Conservation (phyloP, 2,329 filamentous ascomycete genomes). For the Cladophialophora yegresii region DNA sequence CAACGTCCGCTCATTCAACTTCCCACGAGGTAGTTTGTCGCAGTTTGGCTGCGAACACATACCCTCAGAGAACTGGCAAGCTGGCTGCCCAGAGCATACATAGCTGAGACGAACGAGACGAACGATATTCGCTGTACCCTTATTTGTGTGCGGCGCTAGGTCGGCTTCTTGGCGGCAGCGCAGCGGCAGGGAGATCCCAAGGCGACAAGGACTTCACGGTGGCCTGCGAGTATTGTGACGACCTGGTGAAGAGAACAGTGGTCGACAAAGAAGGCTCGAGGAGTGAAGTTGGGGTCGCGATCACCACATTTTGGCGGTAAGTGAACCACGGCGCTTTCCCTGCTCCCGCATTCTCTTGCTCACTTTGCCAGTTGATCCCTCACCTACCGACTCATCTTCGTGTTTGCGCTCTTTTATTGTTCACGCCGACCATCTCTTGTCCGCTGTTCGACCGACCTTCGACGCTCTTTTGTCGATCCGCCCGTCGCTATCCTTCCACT, state of each 20-base stretch:
- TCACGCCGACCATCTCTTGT: not conserved
- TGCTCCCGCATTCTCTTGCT: not conserved
- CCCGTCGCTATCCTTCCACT: conserved; percentile 10
- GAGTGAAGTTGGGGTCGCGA: conserved; percentile 1
- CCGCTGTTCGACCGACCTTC: not conserved
- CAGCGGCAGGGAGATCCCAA: not conserved
- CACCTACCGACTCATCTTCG: not conserved
- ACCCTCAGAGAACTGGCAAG: not conserved
- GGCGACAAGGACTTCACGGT: not conserved
- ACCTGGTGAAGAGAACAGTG: conserved; percentile 4
- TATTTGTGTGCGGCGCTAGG: not conserved
- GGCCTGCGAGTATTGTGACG: not conserved
- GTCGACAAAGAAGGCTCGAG: not conserved
- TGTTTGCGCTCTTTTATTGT: not conserved
- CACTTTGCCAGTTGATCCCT: not conserved
- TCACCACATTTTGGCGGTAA: conserved; percentile 8
- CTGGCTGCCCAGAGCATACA: not conserved
- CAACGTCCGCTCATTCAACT: conserved; percentile 6
- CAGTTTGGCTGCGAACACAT: not conserved
- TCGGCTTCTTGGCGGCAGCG: conserved; percentile 1
- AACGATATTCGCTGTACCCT: not conserved
- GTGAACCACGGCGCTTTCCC: not conserved
- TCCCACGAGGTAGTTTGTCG: not conserved
- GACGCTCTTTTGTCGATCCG: conserved; percentile 14
- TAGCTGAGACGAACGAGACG: not conserved